These are phyloP conservation scores for Kwoniella botswanensis DNA, from an alignment of 768 basidiomycete species.

Conservation along the genomic window DNA sequence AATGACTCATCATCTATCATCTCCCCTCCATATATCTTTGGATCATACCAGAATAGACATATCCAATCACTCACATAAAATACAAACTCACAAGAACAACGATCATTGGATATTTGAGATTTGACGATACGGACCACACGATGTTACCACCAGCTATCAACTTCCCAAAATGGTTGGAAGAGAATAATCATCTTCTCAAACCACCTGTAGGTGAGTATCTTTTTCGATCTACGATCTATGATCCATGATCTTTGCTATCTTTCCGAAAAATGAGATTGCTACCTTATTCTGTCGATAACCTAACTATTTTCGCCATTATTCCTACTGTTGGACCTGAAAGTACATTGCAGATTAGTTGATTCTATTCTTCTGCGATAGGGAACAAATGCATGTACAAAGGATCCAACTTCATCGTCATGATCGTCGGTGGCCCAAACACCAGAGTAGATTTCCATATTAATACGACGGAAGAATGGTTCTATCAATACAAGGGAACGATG, in stretches of 20 bases:
- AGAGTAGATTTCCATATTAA: constrained; percentile 94
- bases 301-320: too few relatives aligned
- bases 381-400: constrained; percentile 64
- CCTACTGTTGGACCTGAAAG: too few relatives aligned
- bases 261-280: background rate
- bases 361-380: constrained; percentile 20
- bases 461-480: constrained; percentile 99
- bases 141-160: constrained; percentile 81
- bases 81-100: too few relatives aligned
- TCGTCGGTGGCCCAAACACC: constrained; percentile 92
- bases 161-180: constrained; percentile 82
- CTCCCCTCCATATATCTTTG: too few relatives aligned
- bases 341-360: background rate
- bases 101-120: too few relatives aligned
- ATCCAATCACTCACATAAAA: too few relatives aligned
- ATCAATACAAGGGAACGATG: constrained; percentile 94
- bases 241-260: background rate
- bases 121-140: background rate
- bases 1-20: background rate
- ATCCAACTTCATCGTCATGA: constrained; percentile 92
- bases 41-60: too few relatives aligned
- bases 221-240: constrained; percentile 54
- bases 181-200: constrained; percentile 77
- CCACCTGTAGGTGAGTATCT: constrained; percentile 89
- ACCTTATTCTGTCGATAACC: too few relatives aligned